Evolutionary conservation across 257 asterid species (phyloP), one percentile per base, ranked within the genome.

Genomic region (Leptodermis oblonga): DNA sequence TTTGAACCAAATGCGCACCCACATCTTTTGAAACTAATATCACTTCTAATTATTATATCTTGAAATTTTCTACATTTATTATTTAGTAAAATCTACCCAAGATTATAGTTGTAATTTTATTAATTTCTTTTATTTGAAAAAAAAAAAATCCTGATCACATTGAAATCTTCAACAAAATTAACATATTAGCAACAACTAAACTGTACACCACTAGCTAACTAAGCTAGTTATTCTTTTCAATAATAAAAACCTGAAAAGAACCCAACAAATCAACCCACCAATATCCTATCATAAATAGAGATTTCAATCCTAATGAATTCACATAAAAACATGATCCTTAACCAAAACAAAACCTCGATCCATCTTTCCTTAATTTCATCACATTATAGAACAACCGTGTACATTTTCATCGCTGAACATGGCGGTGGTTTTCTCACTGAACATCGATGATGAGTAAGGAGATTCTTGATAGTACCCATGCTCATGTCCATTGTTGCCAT

Each of bases 331-430:
- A n/a, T n/a, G n/a, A n/a, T n/a, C n/a, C n/a, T n/a, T n/a, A n/a
- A n/a, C n/a, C n/a, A n/a, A n/a, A n/a, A n/a, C n/a, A n/a, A n/a
- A n/a, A n/a, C n/a, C n/a, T n/a, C n/a, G n/a, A n/a, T n/a, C n/a
- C n/a, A n/a, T n/a, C n/a, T n/a, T n/a, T n/a, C n/a, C n/a, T n/a
- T n/a, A n/a, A n/a, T n/a, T n/a, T n/a, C n/a, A 2, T 83, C 79
- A 85, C 97, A 88, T 91, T 11, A 88, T 67, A n/a, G 87, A 70
- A 81, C 97, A 91, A 22, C 82, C 88, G 28, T 82, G 83, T 51
- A 87, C 83, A 65, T 88, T 87, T 30, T 88, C 96, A 31, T 88
- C 96, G 17, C 90, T 91, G 60, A 91, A 91, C 74, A 88, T 79
- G 70, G 81, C 72, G 20, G 82, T 55, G 1, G 86, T 53, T 18